Conservation (phyloP, 352 stramenopile genomes). For the Pythium diclinum region DNA sequence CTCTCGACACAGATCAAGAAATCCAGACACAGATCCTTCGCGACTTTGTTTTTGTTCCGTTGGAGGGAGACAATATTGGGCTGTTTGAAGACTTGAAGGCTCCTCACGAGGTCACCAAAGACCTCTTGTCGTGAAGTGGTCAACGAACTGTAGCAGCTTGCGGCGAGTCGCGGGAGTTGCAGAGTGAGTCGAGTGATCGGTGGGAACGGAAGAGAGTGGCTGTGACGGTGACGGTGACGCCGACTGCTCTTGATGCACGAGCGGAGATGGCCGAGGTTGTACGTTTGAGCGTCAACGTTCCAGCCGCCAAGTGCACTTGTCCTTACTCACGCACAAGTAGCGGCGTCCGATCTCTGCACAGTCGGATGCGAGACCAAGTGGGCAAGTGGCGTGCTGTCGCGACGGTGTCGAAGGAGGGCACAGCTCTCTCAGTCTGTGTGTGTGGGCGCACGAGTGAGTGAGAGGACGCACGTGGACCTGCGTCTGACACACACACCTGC, state of each 20-base stretch:
- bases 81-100: background rate
- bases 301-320: conserved; percentile 7
- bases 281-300: conserved; percentile 9
- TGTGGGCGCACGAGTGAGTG: background rate
- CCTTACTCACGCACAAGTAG: conserved; percentile 9
- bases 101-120: background rate
- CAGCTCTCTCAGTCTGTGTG: background rate
- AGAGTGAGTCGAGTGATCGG: conserved; percentile 19
- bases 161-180: conserved; percentile 11
- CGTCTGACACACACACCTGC: conserved; percentile 6
- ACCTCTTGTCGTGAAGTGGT: background rate
- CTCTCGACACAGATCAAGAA: conserved; percentile 7
- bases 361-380: conserved; percentile 24
- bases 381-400: conserved; percentile 10
- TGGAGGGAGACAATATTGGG: background rate
- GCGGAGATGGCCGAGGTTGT: conserved; percentile 5
- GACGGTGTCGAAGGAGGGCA: conserved; percentile 1
- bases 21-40: background rate
- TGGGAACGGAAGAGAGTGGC: background rate
- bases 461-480: background rate
- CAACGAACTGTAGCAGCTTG: conserved; percentile 8
- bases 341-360: conserved; percentile 22
- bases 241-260: conserved; percentile 24
- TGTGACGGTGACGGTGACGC: conserved; percentile 10
- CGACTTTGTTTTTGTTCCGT: background rate